Conservation (phyloP, 495 filamentous ascomycete genomes). For the Hypoxylon fragiforme region DNA sequence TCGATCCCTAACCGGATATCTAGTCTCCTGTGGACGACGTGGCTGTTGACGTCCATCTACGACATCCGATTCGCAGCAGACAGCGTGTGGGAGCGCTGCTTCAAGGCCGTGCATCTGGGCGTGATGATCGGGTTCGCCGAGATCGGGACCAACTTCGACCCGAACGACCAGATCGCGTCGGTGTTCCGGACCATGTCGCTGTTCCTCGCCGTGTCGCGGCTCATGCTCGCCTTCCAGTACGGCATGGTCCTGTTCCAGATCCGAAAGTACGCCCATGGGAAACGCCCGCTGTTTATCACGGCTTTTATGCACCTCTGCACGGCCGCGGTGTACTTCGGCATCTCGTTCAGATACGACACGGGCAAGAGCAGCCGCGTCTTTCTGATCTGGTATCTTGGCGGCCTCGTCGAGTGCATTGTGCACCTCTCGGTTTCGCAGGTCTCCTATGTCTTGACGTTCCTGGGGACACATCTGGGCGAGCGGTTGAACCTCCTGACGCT, state of each 20-base stretch:
- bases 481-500: constrained; percentile 68
- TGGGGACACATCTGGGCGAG: constrained; percentile 66
- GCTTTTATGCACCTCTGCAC: constrained; percentile 46
- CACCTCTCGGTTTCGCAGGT: constrained; percentile 58
- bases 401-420: constrained; percentile 56
- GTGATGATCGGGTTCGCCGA: constrained; percentile 68
- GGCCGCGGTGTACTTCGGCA: constrained; percentile 54
- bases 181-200: constrained; percentile 57
- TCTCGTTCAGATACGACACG: constrained; percentile 41
- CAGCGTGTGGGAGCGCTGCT: constrained; percentile 65
- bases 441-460: constrained; percentile 62
- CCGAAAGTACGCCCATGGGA: constrained; percentile 46
- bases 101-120: constrained; percentile 65
- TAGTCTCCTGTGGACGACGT: constrained; percentile 70
- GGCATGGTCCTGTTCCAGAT: constrained; percentile 51
- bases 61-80: constrained; percentile 72
- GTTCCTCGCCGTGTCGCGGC: constrained; percentile 61
- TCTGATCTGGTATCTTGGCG: constrained; percentile 63
- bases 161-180: constrained; percentile 45
- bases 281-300: constrained; percentile 45
- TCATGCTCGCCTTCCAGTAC: constrained; percentile 63
- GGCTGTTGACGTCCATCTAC: constrained; percentile 68
- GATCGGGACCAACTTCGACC: constrained; percentile 59
- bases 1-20: constrained; percentile 50
- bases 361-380: constrained; percentile 43